These are phyloP conservation scores for Pelargonium cotyledonis DNA, from an alignment of 441 rosid genomes.

Conservation along the genomic window DNA sequence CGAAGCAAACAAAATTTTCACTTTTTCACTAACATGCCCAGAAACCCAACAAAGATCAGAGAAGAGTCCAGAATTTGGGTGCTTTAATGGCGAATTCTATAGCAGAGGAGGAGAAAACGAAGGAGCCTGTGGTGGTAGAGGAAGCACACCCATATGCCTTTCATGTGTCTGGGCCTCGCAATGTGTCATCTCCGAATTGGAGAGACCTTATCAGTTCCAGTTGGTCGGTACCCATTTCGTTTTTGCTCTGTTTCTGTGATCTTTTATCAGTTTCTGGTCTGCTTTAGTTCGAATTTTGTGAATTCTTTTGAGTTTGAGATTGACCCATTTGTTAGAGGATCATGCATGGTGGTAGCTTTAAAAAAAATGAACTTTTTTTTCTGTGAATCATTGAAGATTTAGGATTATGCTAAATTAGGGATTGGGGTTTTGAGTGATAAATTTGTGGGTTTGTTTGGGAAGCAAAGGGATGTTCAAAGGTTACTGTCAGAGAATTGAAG, in stretches of 20 bases:
- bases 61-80: background rate
- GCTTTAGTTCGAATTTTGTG: too few relatives aligned
- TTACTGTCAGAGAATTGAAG: background rate
- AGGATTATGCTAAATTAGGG: background rate
- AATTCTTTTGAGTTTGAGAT: background rate
- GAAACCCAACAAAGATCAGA: background rate
- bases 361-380: background rate
- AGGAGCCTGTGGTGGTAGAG: background rate
- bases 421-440: background rate
- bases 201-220: background rate
- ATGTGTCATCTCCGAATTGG: background rate
- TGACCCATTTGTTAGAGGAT: background rate
- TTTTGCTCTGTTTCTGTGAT: background rate
- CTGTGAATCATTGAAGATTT: background rate
- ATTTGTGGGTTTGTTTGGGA: background rate
- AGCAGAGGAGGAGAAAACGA: background rate
- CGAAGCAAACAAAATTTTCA: background rate
- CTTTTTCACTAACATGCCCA: background rate
- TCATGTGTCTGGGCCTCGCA: slow-evolving; percentile 2
- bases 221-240: background rate
- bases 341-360: background rate
- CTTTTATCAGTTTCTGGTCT: background rate
- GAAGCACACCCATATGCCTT: slow-evolving; percentile 5
- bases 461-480: background rate
- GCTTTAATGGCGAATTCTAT: background rate